Base-by-base conservation (phyloP, 257 asterid species). In the Marsdenia floribunda region DNA sequence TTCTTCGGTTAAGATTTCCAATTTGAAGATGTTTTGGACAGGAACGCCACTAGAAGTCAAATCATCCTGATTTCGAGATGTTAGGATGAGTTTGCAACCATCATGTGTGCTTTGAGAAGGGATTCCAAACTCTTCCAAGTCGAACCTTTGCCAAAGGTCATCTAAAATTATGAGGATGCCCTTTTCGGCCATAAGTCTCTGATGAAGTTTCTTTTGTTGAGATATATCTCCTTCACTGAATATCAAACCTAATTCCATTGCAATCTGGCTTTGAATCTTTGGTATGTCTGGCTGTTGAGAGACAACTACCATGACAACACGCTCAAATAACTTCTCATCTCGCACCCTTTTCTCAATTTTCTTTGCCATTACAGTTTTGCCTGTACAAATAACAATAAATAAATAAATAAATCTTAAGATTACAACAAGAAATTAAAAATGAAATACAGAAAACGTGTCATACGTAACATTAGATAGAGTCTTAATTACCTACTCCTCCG, bases 91-190 rank as follows among this genome's bases (percentile, higher is more conserved):
- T 12, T 70, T 85, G 70, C 83, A 82, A 0, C 50, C 55, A 24
- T 24, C 11, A 18, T 65, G 55, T 63, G 10, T 47, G 6, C 60
- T 61, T 29, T 46, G 70, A 55, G 6, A 14, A 0, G 79, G 71
- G 38, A 78, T 78, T 67, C 85, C 83, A 16, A 81, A 2, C 7
- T 65, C 42, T 53, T 68, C 57, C 4, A 77, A 46, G 1, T 77
- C 15, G 24, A 79, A 46, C 21, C 15, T 9, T 16, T 58, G 49
- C 86, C 86, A 82, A 12, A 82, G 44, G 68, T 81, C 85, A 72
- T 84, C 84, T 1, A 83, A 7, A 6, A 80, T 78, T 14, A 80
- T 11, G 24, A 77, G 81, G 47, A 24, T 22, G 0, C 58, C 75
- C 8, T 42, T 70, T 3, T 21, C 29, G 19, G 4, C 18, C 18